These are phyloP conservation scores for Peronospora belbahrii DNA, from an alignment of 352 stramenopile genomes.

Conservation along the genomic window DNA sequence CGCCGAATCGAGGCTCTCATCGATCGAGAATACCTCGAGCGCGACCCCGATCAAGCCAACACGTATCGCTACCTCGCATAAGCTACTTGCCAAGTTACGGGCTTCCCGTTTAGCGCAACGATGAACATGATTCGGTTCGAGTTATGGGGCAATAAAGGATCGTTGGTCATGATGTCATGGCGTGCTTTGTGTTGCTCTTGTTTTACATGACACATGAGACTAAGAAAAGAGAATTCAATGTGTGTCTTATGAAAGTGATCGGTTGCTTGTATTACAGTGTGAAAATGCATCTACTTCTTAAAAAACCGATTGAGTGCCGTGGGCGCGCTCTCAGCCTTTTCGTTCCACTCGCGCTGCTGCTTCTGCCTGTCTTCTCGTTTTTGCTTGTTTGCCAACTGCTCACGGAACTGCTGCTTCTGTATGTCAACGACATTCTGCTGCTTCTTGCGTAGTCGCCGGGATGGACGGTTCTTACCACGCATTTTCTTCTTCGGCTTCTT, in stretches of 20 bases:
- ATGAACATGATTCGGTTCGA: slow-evolving; percentile 12
- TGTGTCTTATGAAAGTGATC: slow-evolving; percentile 16
- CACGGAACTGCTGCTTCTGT: slow-evolving; percentile 87
- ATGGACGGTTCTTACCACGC: slow-evolving; percentile 95
- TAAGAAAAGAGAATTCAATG: neutral
- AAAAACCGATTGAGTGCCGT: slow-evolving; percentile 86
- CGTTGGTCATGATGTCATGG: slow-evolving; percentile 12
- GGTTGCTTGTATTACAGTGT: slow-evolving; percentile 23
- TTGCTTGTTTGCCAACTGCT: slow-evolving; percentile 73
- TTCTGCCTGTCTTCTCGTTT: slow-evolving; percentile 64
- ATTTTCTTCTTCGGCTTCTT: slow-evolving; percentile 93
- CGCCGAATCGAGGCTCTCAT: slow-evolving; percentile 97
- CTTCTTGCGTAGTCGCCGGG: slow-evolving; percentile 93
- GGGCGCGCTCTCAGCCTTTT: slow-evolving; percentile 63
- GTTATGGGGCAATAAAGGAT: slow-evolving; percentile 21
- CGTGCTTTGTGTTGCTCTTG: neutral
- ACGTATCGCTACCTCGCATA: slow-evolving; percentile 95
- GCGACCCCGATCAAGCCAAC: slow-evolving; percentile 92
- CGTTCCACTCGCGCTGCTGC: slow-evolving; percentile 72
- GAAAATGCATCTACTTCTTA: slow-evolving; percentile 54
- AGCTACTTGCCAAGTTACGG: slow-evolving; percentile 13
- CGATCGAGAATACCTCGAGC: slow-evolving; percentile 97
- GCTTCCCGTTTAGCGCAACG: slow-evolving; percentile 3
- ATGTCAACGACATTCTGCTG: slow-evolving; percentile 97
- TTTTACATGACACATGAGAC: neutral